Evolutionary conservation across 1,284 basidiomycete genomes (phyloP).

Genomic region (Megacollybia platyphylla): DNA sequence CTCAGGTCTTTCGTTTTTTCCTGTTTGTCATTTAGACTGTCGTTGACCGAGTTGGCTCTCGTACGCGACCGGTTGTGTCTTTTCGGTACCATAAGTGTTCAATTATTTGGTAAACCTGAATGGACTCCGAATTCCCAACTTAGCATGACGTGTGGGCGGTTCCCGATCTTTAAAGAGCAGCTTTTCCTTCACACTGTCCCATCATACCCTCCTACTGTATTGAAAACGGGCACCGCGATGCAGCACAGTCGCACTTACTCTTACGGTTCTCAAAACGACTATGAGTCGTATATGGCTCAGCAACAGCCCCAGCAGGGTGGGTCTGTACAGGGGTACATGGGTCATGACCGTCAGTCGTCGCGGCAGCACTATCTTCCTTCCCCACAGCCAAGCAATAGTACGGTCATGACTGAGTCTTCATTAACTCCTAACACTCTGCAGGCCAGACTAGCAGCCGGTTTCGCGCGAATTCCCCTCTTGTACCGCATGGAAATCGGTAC

Average conservation of each 20-base stretch:
- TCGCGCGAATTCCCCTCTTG: slow-evolving; percentile 22
- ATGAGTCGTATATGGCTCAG: slow-evolving; percentile 13
- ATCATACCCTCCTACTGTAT: slow-evolving; percentile 11
- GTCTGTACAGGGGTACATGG: background rate
- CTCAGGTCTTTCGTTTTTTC: background rate
- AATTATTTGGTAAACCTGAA: slow-evolving; percentile 11
- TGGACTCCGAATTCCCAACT: slow-evolving; percentile 16
- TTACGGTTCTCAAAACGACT: slow-evolving; percentile 17
- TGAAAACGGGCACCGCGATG: slow-evolving; percentile 16
- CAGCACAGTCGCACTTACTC: slow-evolving; percentile 22
- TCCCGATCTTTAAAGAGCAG: slow-evolving; percentile 30
- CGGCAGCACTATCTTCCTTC: slow-evolving; percentile 18
- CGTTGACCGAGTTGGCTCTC: slow-evolving; percentile 5
- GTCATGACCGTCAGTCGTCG: slow-evolving; percentile 9
- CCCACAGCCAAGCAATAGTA: background rate
- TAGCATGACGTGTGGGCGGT: slow-evolving; percentile 22
- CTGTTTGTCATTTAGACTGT: slow-evolving; percentile 5
- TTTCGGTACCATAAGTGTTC: slow-evolving; percentile 9
- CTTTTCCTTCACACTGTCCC: slow-evolving; percentile 13
- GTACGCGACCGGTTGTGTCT: slow-evolving; percentile 7
- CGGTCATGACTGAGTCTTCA: slow-evolving; percentile 3
- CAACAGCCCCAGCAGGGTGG: slow-evolving; percentile 10
- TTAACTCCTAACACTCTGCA: slow-evolving; percentile 1
- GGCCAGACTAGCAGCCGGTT: slow-evolving; percentile 18
- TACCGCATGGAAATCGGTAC: slow-evolving; percentile 17